Percentiles rank a stretch among this genome's conserved stretches.
Evolutionary conservation across 148 eudicot genomes (phyloP).

Genomic region (Camellia lanceoleosa): DNA sequence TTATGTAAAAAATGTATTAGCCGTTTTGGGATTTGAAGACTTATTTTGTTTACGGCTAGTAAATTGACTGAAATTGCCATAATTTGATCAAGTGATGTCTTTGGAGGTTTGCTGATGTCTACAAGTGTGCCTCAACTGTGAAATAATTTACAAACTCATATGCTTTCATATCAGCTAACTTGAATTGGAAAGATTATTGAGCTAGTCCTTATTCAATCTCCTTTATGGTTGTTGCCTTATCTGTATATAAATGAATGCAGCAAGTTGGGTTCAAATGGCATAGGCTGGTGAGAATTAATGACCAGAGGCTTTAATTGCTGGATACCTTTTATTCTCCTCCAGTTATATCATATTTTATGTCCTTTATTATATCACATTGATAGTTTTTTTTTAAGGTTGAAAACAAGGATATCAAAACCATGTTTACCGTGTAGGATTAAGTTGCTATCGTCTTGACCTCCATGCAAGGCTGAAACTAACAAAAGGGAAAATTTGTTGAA

Average conservation of each 20-base stretch:
- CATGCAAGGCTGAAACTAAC: conserved; percentile 17
- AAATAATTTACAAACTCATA: background rate
- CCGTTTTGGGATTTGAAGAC: background rate
- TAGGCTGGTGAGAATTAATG: background rate
- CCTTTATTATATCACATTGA: background rate
- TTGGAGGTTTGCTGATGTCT: background rate
- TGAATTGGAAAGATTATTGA: conserved; percentile 1
- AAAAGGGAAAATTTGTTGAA: conserved; percentile 18
- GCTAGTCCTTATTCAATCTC: background rate
- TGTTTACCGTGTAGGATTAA: background rate
- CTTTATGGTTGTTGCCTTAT: background rate
- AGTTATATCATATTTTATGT: background rate
- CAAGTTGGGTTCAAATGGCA: background rate
- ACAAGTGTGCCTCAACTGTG: background rate
- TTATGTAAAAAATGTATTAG: background rate
- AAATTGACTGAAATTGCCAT: background rate
- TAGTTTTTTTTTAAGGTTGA: background rate
- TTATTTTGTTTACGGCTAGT: background rate
- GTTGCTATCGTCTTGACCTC: conserved; percentile 3
- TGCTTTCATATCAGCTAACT: background rate
- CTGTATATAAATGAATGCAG: background rate
- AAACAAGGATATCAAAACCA: background rate
- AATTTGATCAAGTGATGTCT: background rate
- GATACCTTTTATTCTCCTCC: background rate
- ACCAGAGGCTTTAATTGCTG: background rate